Evolutionary conservation across 108 stramenopile species (phyloP).

Genomic region (Pseudonitzschia multistriata): DNA sequence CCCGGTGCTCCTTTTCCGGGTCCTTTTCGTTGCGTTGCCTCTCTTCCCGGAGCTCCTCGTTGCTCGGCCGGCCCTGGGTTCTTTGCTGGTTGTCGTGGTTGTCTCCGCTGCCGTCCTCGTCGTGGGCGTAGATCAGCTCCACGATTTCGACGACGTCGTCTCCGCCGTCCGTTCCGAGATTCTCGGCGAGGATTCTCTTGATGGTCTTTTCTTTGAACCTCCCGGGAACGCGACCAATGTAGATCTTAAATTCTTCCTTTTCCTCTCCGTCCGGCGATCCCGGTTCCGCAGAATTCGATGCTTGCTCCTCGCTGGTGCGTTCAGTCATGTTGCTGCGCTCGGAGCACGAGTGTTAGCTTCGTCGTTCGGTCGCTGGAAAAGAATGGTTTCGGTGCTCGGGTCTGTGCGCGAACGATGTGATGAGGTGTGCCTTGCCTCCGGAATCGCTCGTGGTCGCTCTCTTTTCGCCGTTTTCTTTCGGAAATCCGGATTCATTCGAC

Average conservation of each 20-base stretch:
- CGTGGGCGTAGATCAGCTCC: constrained; percentile 36
- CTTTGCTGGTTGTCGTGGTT: constrained; percentile 18
- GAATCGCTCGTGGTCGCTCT: too few relatives aligned
- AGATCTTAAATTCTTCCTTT: constrained; percentile 49
- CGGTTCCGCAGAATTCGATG: not conserved
- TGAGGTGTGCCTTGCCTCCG: too few relatives aligned
- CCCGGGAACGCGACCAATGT: constrained; percentile 71
- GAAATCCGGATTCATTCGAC: too few relatives aligned
- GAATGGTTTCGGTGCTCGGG: too few relatives aligned
- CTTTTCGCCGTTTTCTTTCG: too few relatives aligned
- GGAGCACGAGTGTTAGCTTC: too few relatives aligned
- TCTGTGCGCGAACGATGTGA: too few relatives aligned
- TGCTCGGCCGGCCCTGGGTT: not conserved
- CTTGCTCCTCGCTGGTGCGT: not conserved
- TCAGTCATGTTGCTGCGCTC: not conserved
- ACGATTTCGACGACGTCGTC: constrained; percentile 37
- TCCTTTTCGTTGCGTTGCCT: constrained; percentile 1
- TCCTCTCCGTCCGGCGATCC: constrained; percentile 1
- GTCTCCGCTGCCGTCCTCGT: constrained; percentile 17
- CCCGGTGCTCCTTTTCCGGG: constrained; percentile 48
- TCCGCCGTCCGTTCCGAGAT: constrained; percentile 30
- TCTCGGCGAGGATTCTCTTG: constrained; percentile 43
- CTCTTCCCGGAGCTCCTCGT: not conserved
- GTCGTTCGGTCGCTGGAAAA: too few relatives aligned
- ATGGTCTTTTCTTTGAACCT: constrained; percentile 58